Evolutionary conservation across 2,329 filamentous ascomycete genomes (phyloP), one percentile per base, ranked within the genome.

Genomic region (Xylaria sp.): DNA sequence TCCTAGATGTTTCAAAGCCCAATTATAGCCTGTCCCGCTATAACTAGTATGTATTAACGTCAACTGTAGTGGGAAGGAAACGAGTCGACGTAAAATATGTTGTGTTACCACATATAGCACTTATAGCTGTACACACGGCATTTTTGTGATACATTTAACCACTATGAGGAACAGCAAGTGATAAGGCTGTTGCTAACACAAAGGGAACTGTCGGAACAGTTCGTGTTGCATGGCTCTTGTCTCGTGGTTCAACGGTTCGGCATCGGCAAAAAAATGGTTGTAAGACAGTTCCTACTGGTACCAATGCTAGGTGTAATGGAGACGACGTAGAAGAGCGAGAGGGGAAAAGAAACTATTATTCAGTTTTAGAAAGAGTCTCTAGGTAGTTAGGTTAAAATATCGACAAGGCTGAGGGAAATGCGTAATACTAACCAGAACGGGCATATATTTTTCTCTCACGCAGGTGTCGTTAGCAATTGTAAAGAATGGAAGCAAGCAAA

Each of bases 171-270:
- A 54, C 9, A 34, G 32, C n/a, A 53, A 32, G 34, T 53, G 14
- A 24, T 54, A 42, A 42, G 34, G 34, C 48, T 45, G 32, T 42
- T 36, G 21, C 45, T 27, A 47, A 51, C 47, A 39, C 39, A 47
- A 47, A 32, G 12, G n/a, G 32, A 39, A 21, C 54, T 12, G 19
- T 32, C 34, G n/a, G 27, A 32, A 47, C 19, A 24, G 12, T 54
- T 53, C 4, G 27, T 27, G 36, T 50, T 19, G 21, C 19, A 21
- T 61, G 57, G 50, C 48, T 27, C 21, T 27, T 51, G 32, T 51
- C 21, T 53, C 32, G 30, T 51, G 21, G n/a, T 45, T 61, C 2
- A 24, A 45, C 21, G 21, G 17, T 24, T 19, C 36, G 24, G 24
- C n/a, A 54, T 19, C 27, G 21, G 50, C 14, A 21, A 54, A 42